Conservation (phyloP, 2,329 filamentous ascomycete genomes). For the Monilinia aucupariae region DNA sequence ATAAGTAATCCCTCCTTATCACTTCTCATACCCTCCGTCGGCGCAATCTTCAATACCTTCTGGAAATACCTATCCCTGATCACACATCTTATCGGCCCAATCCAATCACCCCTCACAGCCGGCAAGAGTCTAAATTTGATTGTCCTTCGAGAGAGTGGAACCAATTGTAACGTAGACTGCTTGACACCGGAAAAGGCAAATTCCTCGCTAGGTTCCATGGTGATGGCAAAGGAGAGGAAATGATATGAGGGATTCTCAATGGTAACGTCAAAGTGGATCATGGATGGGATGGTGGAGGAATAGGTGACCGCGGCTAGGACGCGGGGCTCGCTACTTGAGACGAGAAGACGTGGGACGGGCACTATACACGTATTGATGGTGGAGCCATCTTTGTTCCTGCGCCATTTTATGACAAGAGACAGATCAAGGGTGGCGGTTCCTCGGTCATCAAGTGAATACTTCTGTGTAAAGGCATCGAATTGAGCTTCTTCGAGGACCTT, state of each 20-base stretch:
- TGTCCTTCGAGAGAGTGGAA: constrained; percentile 71
- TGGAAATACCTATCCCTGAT: constrained; percentile 91
- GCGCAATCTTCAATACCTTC: constrained; percentile 75
- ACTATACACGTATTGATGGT: constrained; percentile 60
- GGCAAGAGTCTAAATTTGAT: constrained; percentile 73
- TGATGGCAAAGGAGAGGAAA: constrained; percentile 86
- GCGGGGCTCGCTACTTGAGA: constrained; percentile 79
- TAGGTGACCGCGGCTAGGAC: constrained; percentile 57
- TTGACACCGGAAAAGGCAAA: constrained; percentile 94
- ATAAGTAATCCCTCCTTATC: constrained; percentile 60
- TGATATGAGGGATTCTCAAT: constrained; percentile 94
- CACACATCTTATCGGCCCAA: constrained; percentile 61
- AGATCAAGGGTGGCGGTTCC: constrained; percentile 69
- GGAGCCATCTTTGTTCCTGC: constrained; percentile 42
- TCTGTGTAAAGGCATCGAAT: constrained; percentile 71
- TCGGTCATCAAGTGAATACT: constrained; percentile 75
- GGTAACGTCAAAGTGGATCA: constrained; percentile 53
- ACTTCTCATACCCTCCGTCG: constrained; percentile 65
- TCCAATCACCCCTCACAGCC: constrained; percentile 59
- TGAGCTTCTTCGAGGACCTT: constrained; percentile 65
- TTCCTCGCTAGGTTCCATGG: constrained; percentile 85
- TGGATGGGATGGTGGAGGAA: constrained; percentile 33
- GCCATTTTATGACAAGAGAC: constrained; percentile 72
- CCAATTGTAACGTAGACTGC: constrained; percentile 68
- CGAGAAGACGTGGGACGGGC: constrained; percentile 70